Conservation (phyloP, 768 basidiomycete species). For the Lentinula sp. region DNA sequence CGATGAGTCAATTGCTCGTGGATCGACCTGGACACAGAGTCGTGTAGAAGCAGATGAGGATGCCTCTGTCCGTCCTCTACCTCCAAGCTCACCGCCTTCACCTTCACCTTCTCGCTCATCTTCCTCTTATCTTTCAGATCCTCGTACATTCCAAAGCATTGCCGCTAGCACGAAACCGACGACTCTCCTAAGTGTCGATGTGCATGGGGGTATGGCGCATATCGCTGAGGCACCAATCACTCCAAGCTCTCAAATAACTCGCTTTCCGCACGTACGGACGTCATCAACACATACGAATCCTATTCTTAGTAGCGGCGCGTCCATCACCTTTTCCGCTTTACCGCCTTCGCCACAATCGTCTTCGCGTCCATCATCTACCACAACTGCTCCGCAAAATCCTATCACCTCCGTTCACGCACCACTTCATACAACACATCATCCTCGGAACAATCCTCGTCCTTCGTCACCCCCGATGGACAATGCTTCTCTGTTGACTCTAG, state of each 20-base stretch:
- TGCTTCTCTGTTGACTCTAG: slow-evolving; percentile 88
- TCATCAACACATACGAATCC: slow-evolving; percentile 46
- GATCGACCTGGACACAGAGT: slow-evolving; percentile 76
- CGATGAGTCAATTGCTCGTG: slow-evolving; percentile 53
- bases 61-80: slow-evolving; percentile 84
- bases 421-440: slow-evolving; percentile 86
- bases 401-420: slow-evolving; percentile 68
- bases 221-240: slow-evolving; percentile 81
- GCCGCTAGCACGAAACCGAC: slow-evolving; percentile 93
- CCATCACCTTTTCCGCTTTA: slow-evolving; percentile 71
- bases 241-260: slow-evolving; percentile 43
- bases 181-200: slow-evolving; percentile 85
- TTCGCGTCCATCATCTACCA: slow-evolving; percentile 34
- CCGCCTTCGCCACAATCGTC: slow-evolving; percentile 40
- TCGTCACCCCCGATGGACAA: slow-evolving; percentile 88
- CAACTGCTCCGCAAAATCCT: slow-evolving; percentile 9
- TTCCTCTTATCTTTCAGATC: slow-evolving; percentile 76
- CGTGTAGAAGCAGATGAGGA: slow-evolving; percentile 90
- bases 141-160: slow-evolving; percentile 76
- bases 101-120: slow-evolving; percentile 82
- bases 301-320: slow-evolving; percentile 40
- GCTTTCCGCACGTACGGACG: slow-evolving; percentile 56
- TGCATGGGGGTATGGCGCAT: slow-evolving; percentile 79
- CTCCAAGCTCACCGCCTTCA: slow-evolving; percentile 83
- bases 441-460: slow-evolving; percentile 92